Evolutionary conservation across 257 asterid species (phyloP), one percentile per base, ranked within the genome.

Genomic region (Forsythia viridissima): DNA sequence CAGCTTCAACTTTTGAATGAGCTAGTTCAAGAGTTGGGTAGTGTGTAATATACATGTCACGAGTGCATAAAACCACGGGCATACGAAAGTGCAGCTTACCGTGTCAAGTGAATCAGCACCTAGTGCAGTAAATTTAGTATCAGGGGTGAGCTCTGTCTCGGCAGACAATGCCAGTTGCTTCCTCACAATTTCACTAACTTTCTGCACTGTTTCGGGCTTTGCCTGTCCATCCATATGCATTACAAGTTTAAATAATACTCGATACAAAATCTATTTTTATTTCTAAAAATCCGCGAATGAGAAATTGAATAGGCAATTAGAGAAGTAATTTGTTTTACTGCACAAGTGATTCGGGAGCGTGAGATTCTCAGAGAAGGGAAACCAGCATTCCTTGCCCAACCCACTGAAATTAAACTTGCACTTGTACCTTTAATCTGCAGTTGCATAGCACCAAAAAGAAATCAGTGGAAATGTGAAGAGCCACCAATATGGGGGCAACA

Each of bases 51-150:
- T n/a, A n/a, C 66, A n/a, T 57, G 66, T n/a, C 66, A 48, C 1
- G 59, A 48, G 15, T 13, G 57, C n/a, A 13, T 55, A 55, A 6
- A 55, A 16, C 24, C 10, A 5, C 24, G 9, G 30, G 65, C n/a
- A 18, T 55, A 18, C 18, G 65, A n/a, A 57, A 8, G 6, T 39
- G 73, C 20, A 38, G 30, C 83, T 77, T 69, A 89, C 97, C 5
- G 96, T 92, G 91, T 92, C 97, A 7, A 92, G 94, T 70, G 97
- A 92, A 77, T 92, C 97, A 16, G 97, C 97, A 37, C 97, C 97
- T 24, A 92, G 94, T 2, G 87, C 93, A 0, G 75, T 4, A 72
- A 92, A 92, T 13, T 83, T 89, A 52, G 92, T 88, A 9, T 82
- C 88, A 59, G 97, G 88, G 21, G 85, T 87, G 78, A 92, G 75